A percentile compares a stretch with the other conserved stretches of the same genome.
These are phyloP conservation scores for Colletotrichum sp. DNA, from an alignment of 2,329 filamentous ascomycete species.

Conservation along the genomic window DNA sequence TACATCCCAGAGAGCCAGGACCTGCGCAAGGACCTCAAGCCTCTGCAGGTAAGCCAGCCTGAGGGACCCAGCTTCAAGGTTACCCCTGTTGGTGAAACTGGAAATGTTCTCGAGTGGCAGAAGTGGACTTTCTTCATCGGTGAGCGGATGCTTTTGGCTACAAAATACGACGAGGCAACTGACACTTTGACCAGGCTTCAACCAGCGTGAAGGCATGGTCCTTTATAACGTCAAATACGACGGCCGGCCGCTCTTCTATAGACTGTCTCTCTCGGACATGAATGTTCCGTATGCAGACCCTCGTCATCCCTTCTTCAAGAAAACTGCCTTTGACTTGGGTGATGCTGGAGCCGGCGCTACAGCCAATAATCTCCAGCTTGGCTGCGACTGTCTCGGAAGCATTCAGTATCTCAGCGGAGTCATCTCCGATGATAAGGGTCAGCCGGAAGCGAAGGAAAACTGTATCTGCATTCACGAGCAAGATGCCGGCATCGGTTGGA, in stretches of 20 bases:
- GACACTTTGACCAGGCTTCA: constrained; percentile 46
- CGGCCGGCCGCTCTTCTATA: constrained; percentile 61
- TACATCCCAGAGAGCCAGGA: constrained; percentile 68
- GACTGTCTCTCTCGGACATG: constrained; percentile 64
- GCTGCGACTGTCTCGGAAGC: constrained; percentile 72
- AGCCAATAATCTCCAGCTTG: constrained; percentile 70
- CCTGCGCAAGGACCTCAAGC: constrained; percentile 64
- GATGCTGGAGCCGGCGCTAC: constrained; percentile 68
- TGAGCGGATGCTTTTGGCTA: background rate
- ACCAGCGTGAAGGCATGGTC: constrained; percentile 63
- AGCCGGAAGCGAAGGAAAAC: constrained; percentile 59
- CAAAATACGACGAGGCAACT: background rate
- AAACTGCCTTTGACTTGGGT: constrained; percentile 73
- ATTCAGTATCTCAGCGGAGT: constrained; percentile 64
- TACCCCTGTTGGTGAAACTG: constrained; percentile 6
- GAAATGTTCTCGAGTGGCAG: constrained; percentile 24
- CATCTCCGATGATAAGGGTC: constrained; percentile 57
- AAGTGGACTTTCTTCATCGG: constrained; percentile 62
- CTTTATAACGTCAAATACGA: constrained; percentile 66
- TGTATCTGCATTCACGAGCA: constrained; percentile 74
- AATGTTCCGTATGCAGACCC: constrained; percentile 70
- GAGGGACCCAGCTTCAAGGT: constrained; percentile 62
- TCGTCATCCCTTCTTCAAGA: constrained; percentile 65
- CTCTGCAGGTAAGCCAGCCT: constrained; percentile 64
- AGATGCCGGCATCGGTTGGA: constrained; percentile 73